Conservation (phyloP, 2,329 filamentous ascomycete genomes). For the Colletotrichum noveboracense region DNA sequence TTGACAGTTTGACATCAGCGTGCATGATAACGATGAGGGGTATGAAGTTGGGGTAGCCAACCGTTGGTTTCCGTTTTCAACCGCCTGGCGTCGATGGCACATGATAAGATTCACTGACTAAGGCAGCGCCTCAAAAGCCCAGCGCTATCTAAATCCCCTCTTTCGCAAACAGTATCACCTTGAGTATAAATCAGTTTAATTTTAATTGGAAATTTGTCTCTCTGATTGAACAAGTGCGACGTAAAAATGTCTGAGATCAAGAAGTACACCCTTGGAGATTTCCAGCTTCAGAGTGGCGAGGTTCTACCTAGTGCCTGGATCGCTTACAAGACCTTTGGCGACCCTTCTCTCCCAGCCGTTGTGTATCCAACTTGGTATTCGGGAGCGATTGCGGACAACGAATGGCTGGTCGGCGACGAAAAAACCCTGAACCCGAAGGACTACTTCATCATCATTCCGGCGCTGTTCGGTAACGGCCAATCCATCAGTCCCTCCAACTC, state of each 20-base stretch:
- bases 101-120: not conserved
- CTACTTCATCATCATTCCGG: conserved; percentile 56
- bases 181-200: not conserved
- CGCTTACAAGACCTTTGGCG: conserved; percentile 79
- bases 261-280: conserved; percentile 67
- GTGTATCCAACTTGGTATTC: conserved; percentile 80
- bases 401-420: conserved; percentile 73
- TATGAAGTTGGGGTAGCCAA: not conserved
- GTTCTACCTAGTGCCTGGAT: conserved; percentile 69
- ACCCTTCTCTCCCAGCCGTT: conserved; percentile 65
- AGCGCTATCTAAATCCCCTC: not conserved
- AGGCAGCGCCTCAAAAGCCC: not conserved
- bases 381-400: conserved; percentile 69
- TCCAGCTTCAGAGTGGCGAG: conserved; percentile 69
- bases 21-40: not conserved
- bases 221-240: not conserved
- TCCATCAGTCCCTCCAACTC: conserved; percentile 59
- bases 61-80: not conserved
- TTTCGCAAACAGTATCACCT: not conserved
- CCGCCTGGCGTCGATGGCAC: not conserved
- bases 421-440: conserved; percentile 65
- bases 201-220: too few relatives aligned
- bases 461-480: conserved; percentile 58
- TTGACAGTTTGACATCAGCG: not conserved
- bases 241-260: conserved; percentile 29